phyloP scores from a whole-genome alignment of 2,329 filamentous ascomycete genomes.

The Alternaria conjuncta region DNA sequence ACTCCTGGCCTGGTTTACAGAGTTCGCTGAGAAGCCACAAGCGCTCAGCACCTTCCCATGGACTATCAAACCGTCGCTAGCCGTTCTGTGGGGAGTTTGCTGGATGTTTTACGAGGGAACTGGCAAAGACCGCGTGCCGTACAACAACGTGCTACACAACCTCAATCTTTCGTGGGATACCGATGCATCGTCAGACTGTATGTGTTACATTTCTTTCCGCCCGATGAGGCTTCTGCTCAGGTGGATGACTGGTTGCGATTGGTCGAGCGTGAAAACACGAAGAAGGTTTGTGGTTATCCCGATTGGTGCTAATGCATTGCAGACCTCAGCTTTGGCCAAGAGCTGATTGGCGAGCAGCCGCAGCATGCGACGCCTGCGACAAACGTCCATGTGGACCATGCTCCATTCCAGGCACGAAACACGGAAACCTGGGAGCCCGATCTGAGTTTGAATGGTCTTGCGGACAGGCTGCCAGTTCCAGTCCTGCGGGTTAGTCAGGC shows the following conservation, averaged over 20 bases:
- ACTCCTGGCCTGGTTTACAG: slow-evolving; percentile 49
- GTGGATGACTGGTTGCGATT: not conserved
- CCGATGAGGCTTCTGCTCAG: not conserved
- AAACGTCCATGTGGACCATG: slow-evolving; percentile 25
- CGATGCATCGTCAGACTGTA: slow-evolving; percentile 44
- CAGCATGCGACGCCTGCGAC: slow-evolving; percentile 33
- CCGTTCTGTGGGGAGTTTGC: slow-evolving; percentile 54
- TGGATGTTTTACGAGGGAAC: slow-evolving; percentile 47
- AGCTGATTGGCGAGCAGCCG: slow-evolving; percentile 37
- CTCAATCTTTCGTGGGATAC: slow-evolving; percentile 34
- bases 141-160: slow-evolving; percentile 35
- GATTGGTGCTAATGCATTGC: slow-evolving; percentile 17
- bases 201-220: slow-evolving; percentile 30
- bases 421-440: slow-evolving; percentile 36
- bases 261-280: not conserved
- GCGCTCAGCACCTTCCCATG: slow-evolving; percentile 53
- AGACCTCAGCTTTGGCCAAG: slow-evolving; percentile 42
- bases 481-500: slow-evolving; percentile 20
- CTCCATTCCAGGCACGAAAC: slow-evolving; percentile 41
- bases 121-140: slow-evolving; percentile 26
- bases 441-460: slow-evolving; percentile 12
- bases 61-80: slow-evolving; percentile 53
- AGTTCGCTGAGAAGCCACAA: slow-evolving; percentile 49
- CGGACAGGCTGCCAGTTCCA: slow-evolving; percentile 30
- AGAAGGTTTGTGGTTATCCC: not conserved